phyloP scores from a whole-genome alignment of 2,329 filamentous ascomycete species.

The Neurospora sp. region DNA sequence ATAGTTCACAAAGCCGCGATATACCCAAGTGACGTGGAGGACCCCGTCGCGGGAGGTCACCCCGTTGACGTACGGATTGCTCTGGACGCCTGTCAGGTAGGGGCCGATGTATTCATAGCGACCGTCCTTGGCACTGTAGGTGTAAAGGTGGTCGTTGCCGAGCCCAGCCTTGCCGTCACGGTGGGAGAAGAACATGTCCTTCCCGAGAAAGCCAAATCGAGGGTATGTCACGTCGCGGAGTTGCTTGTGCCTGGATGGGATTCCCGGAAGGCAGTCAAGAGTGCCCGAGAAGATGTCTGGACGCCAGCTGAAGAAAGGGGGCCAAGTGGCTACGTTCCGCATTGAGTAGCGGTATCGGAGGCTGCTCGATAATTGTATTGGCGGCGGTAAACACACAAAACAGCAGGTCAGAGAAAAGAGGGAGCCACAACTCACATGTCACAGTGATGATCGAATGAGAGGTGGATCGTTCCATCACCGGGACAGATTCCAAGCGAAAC shows the following conservation, averaged over 20 bases:
- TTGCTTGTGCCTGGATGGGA: slow-evolving; percentile 19
- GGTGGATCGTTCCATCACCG: slow-evolving; percentile 42
- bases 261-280: slow-evolving; percentile 26
- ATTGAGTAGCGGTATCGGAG: slow-evolving; percentile 30
- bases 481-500: slow-evolving; percentile 40
- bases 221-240: slow-evolving; percentile 38
- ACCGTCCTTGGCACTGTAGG: slow-evolving; percentile 28
- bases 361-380: slow-evolving; percentile 9
- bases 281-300: slow-evolving; percentile 28
- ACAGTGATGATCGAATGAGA: slow-evolving; percentile 43
- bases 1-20: slow-evolving; percentile 37
- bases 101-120: slow-evolving; percentile 30
- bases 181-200: slow-evolving; percentile 36
- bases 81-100: slow-evolving; percentile 33
- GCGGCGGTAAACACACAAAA: neutral
- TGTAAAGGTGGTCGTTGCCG: slow-evolving; percentile 37
- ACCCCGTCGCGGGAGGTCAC: slow-evolving; percentile 22
- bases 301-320: slow-evolving; percentile 7
- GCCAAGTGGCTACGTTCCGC: slow-evolving; percentile 20
- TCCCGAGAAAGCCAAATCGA: slow-evolving; percentile 31
- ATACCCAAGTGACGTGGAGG: slow-evolving; percentile 39
- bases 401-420: neutral
- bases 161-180: slow-evolving; percentile 41
- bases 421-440: slow-evolving; percentile 17
- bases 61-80: slow-evolving; percentile 44